Base-by-base conservation (phyloP, 2,329 filamentous ascomycete species). In the Atkinsonella texensis region DNA sequence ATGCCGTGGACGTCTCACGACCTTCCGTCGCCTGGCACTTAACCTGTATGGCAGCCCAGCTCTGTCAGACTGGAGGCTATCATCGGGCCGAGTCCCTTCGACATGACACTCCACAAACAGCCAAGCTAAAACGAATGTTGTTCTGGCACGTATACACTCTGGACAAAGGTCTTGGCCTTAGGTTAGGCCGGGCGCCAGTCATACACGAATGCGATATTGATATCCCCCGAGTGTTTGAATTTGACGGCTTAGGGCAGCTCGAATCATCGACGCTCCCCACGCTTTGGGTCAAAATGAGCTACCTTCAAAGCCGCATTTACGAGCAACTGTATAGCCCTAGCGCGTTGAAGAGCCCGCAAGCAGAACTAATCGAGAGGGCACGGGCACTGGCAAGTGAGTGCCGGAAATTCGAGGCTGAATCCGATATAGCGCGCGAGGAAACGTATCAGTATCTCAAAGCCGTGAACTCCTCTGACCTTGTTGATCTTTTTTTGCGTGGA, bases 1-100 rank as follows among this genome's bases (percentile, higher is more conserved):
- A 83, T 57, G 74, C 80, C 12, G 74, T 84, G 46, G 80, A 84
- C 54, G 71, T 76, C 13, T 81, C 79, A 3, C 77, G 79, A 40
- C 79, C 80, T 1, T 80, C 79, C 0, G 70, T 85, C 3, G 79
- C 78, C n/a, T 83, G 80, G 75, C 76, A 79, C n/a, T 67, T 85
- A 17, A 76, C 74, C 23, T 77, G 75, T 7, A 73, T 74, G 17
- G 81, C 81, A 0, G 75, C 76, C 12, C 73, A 77, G 49, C 69
- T 85, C 49, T 83, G 79, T 55, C 79, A 82, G 57, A 77, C 76
- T 0, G 73, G 83, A 4, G 81, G 81, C 3, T 83, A 80, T 54
- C 81, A 84, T 59, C 73, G 77, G 48, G 59, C 62, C 12, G 65
- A 64, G 40, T 62, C 59, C 3, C 60, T 66, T 33, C 63, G 63